Conservation (phyloP, 179 eudicot species). For the Spergularia azorica region DNA sequence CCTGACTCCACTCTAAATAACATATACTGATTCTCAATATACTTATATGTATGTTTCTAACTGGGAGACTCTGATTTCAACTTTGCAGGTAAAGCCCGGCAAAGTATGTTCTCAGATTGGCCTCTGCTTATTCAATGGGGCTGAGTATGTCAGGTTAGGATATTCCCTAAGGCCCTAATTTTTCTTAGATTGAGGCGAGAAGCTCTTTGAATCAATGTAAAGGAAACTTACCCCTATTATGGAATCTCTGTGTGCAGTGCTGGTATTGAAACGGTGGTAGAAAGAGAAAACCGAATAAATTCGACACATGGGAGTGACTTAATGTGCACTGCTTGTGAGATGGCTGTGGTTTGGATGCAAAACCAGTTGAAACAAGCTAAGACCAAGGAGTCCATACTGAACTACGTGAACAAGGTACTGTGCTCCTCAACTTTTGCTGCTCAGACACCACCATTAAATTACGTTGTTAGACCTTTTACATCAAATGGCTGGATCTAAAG, state of each 20-base stretch:
- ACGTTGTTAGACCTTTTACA: not conserved
- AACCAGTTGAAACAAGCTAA: constrained; percentile 53
- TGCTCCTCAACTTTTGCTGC: not conserved
- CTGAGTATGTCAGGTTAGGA: constrained; percentile 43
- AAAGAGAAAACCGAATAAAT: constrained; percentile 39
- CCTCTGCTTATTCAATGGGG: constrained; percentile 45
- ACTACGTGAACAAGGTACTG: constrained; percentile 62
- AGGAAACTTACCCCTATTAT: not conserved
- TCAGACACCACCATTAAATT: not conserved
- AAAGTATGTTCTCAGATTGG: constrained; percentile 63
- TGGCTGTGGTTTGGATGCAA: constrained; percentile 76
- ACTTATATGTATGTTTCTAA: too few relatives aligned
- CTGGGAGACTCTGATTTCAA: constrained; percentile 2
- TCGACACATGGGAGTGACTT: constrained; percentile 30
- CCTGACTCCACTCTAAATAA: too few relatives aligned
- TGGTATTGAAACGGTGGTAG: constrained; percentile 61
- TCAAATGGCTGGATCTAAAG: constrained; percentile 14
- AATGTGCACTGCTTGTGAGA: constrained; percentile 66
- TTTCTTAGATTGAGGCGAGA: too few relatives aligned
- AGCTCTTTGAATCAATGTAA: too few relatives aligned
- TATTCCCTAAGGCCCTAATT: not conserved
- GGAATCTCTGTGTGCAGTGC: constrained; percentile 40
- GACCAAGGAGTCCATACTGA: constrained; percentile 60
- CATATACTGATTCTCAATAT: too few relatives aligned
- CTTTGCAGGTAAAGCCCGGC: constrained; percentile 58